Conservation (phyloP, 768 basidiomycete genomes). For the Ephemerocybe angulata region DNA sequence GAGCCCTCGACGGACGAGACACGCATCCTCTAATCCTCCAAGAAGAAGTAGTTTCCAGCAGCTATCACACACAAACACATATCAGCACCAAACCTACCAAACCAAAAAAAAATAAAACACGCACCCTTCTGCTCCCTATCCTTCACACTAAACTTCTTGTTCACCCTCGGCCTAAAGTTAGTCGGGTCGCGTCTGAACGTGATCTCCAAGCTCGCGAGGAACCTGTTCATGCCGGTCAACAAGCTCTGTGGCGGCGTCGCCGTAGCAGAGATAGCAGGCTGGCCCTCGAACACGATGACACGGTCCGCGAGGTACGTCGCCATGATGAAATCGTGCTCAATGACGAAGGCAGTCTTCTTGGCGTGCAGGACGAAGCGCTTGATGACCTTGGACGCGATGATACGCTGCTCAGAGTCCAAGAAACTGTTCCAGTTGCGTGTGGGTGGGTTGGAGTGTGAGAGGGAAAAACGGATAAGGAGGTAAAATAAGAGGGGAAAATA, state of each 20-base stretch:
- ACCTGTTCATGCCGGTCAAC: slow-evolving; percentile 96
- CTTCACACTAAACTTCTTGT: slow-evolving; percentile 81
- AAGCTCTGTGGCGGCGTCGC: slow-evolving; percentile 96
- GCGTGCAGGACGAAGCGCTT: slow-evolving; percentile 96
- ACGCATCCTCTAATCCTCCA: slow-evolving; percentile 57
- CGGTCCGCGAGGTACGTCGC: slow-evolving; percentile 98
- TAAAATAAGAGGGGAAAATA: not conserved
- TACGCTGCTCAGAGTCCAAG: slow-evolving; percentile 99
- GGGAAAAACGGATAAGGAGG: not conserved
- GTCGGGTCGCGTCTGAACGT: slow-evolving; percentile 98
- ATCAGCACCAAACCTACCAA: not conserved
- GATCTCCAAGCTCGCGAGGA: slow-evolving; percentile 92
- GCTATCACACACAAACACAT: slow-evolving; percentile 35
- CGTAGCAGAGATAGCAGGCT: slow-evolving; percentile 83
- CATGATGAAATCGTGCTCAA: slow-evolving; percentile 99
- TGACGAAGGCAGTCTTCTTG: slow-evolving; percentile 97
- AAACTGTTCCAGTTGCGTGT: no score
- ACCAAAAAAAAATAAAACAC: slow-evolving; percentile 17
- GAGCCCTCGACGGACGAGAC: no score
- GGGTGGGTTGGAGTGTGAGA: not conserved
- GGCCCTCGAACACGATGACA: slow-evolving; percentile 88
- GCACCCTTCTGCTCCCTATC: slow-evolving; percentile 84
- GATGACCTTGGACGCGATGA: slow-evolving; percentile 96
- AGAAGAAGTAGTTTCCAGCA: slow-evolving; percentile 89
- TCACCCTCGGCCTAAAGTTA: slow-evolving; percentile 85